These are phyloP conservation scores for Colletotrichum sp. DNA, from an alignment of 2,329 filamentous ascomycete genomes.

Conservation along the genomic window DNA sequence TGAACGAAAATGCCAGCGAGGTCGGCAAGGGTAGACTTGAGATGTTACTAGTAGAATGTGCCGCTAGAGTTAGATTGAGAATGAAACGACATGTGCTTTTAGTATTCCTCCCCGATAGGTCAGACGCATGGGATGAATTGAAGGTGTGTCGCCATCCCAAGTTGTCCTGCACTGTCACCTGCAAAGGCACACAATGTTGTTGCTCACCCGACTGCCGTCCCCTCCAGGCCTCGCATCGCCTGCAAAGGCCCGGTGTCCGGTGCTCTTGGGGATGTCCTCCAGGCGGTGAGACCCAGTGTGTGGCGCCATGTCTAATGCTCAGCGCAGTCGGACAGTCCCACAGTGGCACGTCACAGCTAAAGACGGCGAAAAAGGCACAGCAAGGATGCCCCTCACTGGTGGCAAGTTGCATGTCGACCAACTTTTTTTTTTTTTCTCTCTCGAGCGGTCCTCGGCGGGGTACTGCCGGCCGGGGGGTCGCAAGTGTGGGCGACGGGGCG, in stretches of 20 bases:
- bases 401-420: not conserved
- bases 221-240: not conserved
- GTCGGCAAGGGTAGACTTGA: not conserved
- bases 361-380: not conserved
- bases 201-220: not conserved
- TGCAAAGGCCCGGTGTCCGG: slow-evolving; percentile 8
- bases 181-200: not conserved
- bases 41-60: not conserved
- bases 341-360: slow-evolving; percentile 1
- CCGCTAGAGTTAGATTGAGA: not conserved
- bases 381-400: slow-evolving; percentile 20
- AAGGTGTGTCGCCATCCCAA: not conserved
- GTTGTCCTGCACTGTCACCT: not conserved
- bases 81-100: not conserved
- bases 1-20: not conserved
- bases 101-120: not conserved
- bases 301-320: not conserved
- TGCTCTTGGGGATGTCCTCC: not conserved
- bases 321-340: slow-evolving; percentile 1
- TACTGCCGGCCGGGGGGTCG: slow-evolving; percentile 2
- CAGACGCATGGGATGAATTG: not conserved
- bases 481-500: not conserved
- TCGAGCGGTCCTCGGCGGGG: slow-evolving; percentile 14
- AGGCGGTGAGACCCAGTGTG: slow-evolving; percentile 15
- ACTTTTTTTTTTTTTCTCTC: not conserved